Base-by-base conservation (phyloP, 306 rosid species). In the Fragaria nilgerrensis region DNA sequence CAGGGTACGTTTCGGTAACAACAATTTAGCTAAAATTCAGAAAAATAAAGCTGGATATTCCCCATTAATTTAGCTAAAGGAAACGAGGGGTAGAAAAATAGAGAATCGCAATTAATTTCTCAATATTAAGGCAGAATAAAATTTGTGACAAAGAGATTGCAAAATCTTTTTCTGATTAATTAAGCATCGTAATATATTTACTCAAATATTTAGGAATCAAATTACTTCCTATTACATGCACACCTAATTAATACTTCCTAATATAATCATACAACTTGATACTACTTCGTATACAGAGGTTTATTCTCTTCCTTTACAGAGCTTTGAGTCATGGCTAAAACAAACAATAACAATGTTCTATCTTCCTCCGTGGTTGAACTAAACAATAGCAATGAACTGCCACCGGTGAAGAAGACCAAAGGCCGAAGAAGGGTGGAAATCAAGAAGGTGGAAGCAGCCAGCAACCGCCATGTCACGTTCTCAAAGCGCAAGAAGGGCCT, bases 401-500 rank as follows among this genome's bases (percentile, higher is more conserved):
- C 70, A 34, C 25, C 15, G 1, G 29, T 56, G 45, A 81, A 69
- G 80, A 22, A 61, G 9, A 47, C 37, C 73, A 68, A 9, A 59
- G 77, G 73, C 10, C 27, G 32, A 9, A 66, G 56, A 43, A 81
- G 55, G 77, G 36, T 81, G 5, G 84, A 59, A 22, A 81, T 81
- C 17, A 81, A 75, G 68, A 50, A 4, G 48, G 48, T 81, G 12
- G 84, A 63, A 70, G 80, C 63, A 4, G 66, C 63, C 8, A 81
- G 34, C 80, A 75, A 61, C 17, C 80, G 84, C 41, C 77, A 75
- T 20, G 80, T 69, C 22, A 62, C 84, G 5, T 75, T 81, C 71
- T 81, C 84, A 4, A 81, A 81, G 80, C 61, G 84, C n/a, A 81
- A 75, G 62, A 52, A 15, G 14, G 80, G 73, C 9, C 64, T 75